These are phyloP conservation scores for Neurospora crassa DNA, from an alignment of 2,329 filamentous ascomycete species.

Conservation along the genomic window DNA sequence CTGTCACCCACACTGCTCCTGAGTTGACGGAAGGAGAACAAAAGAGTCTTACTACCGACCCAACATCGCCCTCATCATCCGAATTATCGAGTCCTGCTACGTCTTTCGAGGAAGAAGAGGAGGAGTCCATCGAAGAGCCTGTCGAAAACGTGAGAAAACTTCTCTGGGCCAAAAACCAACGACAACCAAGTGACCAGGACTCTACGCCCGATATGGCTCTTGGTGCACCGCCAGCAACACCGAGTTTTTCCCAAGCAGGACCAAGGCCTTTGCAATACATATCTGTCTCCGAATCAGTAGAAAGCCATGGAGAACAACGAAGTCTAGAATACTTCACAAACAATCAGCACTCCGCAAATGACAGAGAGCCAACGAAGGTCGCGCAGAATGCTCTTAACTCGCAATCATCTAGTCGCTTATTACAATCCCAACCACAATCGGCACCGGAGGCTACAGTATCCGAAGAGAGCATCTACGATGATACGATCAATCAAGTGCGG, in stretches of 20 bases:
- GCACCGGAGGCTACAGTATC: not conserved
- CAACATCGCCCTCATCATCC: not conserved
- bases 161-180: slow-evolving; percentile 14
- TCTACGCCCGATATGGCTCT: not conserved
- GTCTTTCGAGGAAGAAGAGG: not conserved
- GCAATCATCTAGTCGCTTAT: not conserved
- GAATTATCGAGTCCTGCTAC: not conserved
- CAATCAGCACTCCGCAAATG: not conserved
- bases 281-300: not conserved
- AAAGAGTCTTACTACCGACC: not conserved
- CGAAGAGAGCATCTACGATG: not conserved
- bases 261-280: not conserved
- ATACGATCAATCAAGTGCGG: not conserved
- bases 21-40: not conserved
- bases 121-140: not conserved
- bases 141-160: slow-evolving; percentile 6
- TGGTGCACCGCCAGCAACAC: not conserved
- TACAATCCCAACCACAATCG: not conserved
- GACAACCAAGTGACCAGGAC: not conserved
- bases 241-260: not conserved
- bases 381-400: not conserved
- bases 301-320: not conserved
- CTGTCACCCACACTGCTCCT: not conserved
- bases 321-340: not conserved
- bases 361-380: not conserved